Percentiles rank a stretch among this genome's conserved stretches.
These are phyloP conservation scores for Rostrohypoxylon terebratum DNA, from an alignment of 495 filamentous ascomycete genomes.

Conservation along the genomic window DNA sequence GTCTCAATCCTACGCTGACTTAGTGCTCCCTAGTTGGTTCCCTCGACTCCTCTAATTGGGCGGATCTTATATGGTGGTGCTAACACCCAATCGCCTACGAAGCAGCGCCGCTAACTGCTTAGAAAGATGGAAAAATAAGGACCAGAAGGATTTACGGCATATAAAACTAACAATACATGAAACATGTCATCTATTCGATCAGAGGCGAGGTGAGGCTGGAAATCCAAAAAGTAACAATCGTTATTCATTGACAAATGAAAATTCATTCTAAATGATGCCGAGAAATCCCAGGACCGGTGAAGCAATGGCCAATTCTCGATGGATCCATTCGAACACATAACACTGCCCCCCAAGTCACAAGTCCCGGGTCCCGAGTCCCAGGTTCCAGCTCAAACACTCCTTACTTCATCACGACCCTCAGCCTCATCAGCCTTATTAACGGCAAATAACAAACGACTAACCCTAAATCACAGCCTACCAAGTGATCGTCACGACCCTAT, in stretches of 20 bases:
- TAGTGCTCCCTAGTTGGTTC: neutral
- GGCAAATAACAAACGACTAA: neutral
- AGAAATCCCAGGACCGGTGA: neutral
- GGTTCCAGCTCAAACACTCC: neutral
- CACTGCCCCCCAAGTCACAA: constrained; percentile 1
- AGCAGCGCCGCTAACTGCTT: constrained; percentile 1
- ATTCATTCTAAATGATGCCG: constrained; percentile 20
- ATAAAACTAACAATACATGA: constrained; percentile 24
- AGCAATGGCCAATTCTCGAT: neutral
- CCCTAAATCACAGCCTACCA: constrained; percentile 5
- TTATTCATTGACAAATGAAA: neutral
- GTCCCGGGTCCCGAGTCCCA: neutral
- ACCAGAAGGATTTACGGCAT: constrained; percentile 13
- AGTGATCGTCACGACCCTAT: constrained; percentile 29
- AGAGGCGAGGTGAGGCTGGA: neutral
- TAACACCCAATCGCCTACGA: constrained; percentile 6
- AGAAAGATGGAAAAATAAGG: constrained; percentile 14
- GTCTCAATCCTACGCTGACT: constrained; percentile 14
- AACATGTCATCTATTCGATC: constrained; percentile 14
- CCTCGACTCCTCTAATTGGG: constrained; percentile 1
- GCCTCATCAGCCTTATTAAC: neutral
- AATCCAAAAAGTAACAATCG: neutral
- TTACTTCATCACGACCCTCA: constrained; percentile 1
- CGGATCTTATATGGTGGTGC: constrained; percentile 1
- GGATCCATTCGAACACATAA: neutral